These are phyloP conservation scores for Rhizopogon roseolus DNA, from an alignment of 768 basidiomycete genomes.

Conservation along the genomic window DNA sequence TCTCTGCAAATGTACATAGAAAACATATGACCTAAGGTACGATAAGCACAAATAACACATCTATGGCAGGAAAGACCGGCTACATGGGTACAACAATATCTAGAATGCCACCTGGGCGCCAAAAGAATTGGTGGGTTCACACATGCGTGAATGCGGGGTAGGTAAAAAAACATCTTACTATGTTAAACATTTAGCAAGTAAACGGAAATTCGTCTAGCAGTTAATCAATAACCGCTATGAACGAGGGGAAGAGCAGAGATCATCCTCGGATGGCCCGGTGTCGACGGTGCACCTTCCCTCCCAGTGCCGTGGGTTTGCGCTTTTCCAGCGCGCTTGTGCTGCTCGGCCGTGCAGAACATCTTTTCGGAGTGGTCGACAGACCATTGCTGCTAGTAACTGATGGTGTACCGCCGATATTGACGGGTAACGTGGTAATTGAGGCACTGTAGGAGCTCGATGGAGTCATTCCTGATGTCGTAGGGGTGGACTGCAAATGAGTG, in stretches of 20 bases:
- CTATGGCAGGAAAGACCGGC: background rate
- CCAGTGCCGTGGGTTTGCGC: background rate
- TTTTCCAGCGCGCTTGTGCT: background rate
- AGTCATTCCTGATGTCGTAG: background rate
- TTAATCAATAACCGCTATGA: slow-evolving; percentile 9
- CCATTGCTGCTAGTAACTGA: background rate
- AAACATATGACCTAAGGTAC: background rate
- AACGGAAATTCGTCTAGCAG: background rate
- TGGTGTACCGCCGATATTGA: background rate
- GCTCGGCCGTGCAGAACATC: background rate
- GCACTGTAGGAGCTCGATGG: background rate
- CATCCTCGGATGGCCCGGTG: background rate
- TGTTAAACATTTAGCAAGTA: background rate
- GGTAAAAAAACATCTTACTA: background rate
- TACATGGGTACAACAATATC: background rate
- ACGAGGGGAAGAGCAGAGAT: too few species aligned
- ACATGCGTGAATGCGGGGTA: background rate
- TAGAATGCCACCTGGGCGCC: background rate
- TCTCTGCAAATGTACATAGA: too few species aligned
- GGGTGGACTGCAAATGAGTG: background rate
- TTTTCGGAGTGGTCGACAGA: background rate
- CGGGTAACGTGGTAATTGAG: background rate
- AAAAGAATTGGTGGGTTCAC: background rate
- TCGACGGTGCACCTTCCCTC: background rate
- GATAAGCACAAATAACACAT: background rate